A percentile compares a stretch with the other conserved stretches of the same genome.
phyloP scores from a whole-genome alignment of 192 early-diverging fungal genomes.

The Phycomyces blakesleeanus region DNA sequence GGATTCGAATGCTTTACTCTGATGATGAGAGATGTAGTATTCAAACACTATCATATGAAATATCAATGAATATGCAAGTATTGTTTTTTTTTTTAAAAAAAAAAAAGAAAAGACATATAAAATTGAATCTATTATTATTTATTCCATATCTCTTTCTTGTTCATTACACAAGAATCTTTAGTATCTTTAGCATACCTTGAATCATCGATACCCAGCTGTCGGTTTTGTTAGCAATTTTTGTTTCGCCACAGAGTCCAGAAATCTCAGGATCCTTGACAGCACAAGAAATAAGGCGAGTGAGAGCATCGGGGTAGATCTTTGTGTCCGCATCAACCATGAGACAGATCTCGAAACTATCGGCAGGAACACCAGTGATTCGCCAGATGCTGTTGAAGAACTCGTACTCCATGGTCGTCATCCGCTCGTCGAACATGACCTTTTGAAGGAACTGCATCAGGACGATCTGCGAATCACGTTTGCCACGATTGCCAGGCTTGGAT shows the following conservation, averaged over 20 bases:
- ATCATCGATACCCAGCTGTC: constrained; percentile 87
- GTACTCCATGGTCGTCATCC: constrained; percentile 67
- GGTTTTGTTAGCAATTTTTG: constrained; percentile 90
- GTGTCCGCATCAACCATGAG: constrained; percentile 83
- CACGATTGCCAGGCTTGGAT: constrained; percentile 67
- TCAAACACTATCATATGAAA: constrained; percentile 58
- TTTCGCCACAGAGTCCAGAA: constrained; percentile 95
- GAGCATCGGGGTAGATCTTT: constrained; percentile 72
- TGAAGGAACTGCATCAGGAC: constrained; percentile 85
- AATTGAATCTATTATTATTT: too few species aligned
- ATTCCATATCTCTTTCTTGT: too few species aligned
- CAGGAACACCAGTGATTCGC: constrained; percentile 66
- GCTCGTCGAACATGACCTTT: constrained; percentile 73
- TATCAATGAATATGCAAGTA: constrained; percentile 2
- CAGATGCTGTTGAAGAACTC: constrained; percentile 70
- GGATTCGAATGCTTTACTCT: constrained; percentile 75
- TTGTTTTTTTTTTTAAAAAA: background rate
- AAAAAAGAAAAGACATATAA: too few species aligned
- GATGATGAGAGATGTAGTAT: constrained; percentile 83
- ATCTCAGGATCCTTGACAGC: constrained; percentile 83
- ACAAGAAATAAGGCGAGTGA: constrained; percentile 71
- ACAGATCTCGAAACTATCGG: constrained; percentile 75
- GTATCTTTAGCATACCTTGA: constrained; percentile 44
- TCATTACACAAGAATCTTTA: too few species aligned
- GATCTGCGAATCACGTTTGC: constrained; percentile 88